Evolutionary conservation across 768 basidiomycete species (phyloP).

Genomic region (Galerina marginata): DNA sequence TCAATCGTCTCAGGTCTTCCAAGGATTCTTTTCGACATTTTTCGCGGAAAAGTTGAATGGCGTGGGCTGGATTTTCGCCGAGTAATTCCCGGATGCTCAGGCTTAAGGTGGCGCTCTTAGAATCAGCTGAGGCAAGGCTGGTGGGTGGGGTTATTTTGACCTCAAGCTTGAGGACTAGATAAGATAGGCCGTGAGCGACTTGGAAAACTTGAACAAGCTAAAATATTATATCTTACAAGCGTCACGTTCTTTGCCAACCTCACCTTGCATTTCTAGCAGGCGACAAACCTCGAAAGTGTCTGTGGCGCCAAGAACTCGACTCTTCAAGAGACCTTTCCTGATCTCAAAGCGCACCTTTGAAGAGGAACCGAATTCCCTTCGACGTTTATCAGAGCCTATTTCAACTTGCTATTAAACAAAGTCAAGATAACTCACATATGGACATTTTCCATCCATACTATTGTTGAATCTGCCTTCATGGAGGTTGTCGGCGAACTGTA

Average conservation of each 20-base stretch:
- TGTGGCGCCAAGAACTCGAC: conserved; percentile 20
- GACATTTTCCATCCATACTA: conserved; percentile 27
- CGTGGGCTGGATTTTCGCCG: conserved; percentile 17
- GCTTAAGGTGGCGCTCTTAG: conserved; percentile 8
- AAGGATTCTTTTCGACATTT: conserved; percentile 21
- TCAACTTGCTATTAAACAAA: background rate
- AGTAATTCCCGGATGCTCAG: conserved; percentile 19
- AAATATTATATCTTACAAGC: conserved; percentile 12
- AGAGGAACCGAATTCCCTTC: conserved; percentile 18
- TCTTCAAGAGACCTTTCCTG: conserved; percentile 24
- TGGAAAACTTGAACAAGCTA: background rate
- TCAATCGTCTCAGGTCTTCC: conserved; percentile 14
- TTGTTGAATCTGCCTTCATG: conserved; percentile 17
- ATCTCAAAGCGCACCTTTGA: conserved; percentile 25
- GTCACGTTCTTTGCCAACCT: conserved; percentile 19
- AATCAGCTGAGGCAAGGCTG: background rate
- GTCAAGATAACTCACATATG: conserved; percentile 11
- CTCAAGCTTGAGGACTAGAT: conserved; percentile 21
- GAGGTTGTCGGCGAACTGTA: conserved; percentile 17
- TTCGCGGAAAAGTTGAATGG: conserved; percentile 21
- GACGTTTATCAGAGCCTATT: background rate
- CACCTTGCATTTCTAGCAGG: conserved; percentile 23
- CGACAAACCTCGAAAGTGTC: conserved; percentile 19
- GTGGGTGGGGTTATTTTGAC: conserved; percentile 13
- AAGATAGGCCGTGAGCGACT: background rate